phyloP scores from a whole-genome alignment of 768 basidiomycete genomes.

The Termitomyces sp. region DNA sequence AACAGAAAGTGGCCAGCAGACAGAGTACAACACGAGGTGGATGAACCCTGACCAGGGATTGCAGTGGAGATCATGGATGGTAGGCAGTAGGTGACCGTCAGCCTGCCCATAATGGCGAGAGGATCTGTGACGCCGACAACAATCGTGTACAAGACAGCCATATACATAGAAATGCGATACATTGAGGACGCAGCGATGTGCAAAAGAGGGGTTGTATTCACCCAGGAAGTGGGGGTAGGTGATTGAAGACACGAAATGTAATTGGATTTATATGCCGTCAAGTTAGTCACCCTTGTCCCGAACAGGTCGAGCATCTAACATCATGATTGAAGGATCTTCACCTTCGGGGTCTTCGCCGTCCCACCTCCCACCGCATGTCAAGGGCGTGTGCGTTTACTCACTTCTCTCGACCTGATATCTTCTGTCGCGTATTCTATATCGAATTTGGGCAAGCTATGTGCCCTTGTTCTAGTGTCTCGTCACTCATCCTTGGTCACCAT shows the following conservation, averaged over 20 bases:
- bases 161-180: no score
- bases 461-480: not conserved
- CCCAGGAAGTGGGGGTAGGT: not conserved
- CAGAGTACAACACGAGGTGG: conserved; percentile 4
- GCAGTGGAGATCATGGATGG: not conserved
- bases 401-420: not conserved
- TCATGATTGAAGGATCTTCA: not conserved
- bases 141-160: no score
- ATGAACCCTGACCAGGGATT: not conserved
- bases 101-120: not conserved
- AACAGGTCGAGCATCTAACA: not conserved
- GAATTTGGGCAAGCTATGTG: not conserved
- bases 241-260: not conserved
- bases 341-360: not conserved
- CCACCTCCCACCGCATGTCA: not conserved
- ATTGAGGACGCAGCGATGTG: not conserved
- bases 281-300: not conserved
- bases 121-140: no score
- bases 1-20: not conserved
- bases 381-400: not conserved
- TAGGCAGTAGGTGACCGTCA: not conserved
- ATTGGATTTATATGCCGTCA: not conserved
- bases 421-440: not conserved
- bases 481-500: not conserved
- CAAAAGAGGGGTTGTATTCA: not conserved